A percentile compares a stretch with the other conserved stretches of the same genome.
Evolutionary conservation across 2,329 filamentous ascomycete genomes (phyloP).

Genomic region (Hypoxylon sp.): DNA sequence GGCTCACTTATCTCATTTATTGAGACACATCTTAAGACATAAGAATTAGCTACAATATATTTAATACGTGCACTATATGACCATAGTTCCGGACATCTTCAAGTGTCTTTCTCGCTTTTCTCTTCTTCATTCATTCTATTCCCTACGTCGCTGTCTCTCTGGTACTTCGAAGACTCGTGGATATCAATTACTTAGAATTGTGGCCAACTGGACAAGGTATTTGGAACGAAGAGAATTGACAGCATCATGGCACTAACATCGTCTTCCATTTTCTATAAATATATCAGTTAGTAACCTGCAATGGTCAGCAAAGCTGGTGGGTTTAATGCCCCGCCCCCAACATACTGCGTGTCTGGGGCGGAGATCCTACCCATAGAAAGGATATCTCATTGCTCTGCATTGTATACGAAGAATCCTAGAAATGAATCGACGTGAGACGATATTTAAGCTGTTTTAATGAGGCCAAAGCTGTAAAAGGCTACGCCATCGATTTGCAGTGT

Average conservation of each 20-base stretch:
- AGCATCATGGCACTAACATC: background rate
- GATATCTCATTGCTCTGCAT: too few species aligned
- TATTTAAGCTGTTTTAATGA: too few species aligned
- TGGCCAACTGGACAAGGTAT: background rate
- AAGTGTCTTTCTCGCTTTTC: background rate
- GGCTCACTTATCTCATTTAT: background rate
- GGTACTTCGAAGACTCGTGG: background rate
- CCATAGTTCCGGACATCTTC: background rate
- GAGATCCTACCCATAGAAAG: background rate
- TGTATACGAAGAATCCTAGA: background rate
- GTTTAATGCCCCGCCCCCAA: constrained; percentile 11
- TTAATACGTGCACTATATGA: background rate
- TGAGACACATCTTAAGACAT: background rate
- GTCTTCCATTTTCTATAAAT: constrained; percentile 17
- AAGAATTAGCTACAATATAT: constrained; percentile 1
- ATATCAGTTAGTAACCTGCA: constrained; percentile 8
- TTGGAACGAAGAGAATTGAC: background rate
- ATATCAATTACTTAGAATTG: background rate
- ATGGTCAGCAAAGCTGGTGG: constrained; percentile 20
- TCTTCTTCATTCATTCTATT: background rate
- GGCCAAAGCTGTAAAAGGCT: background rate
- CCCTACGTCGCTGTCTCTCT: background rate
- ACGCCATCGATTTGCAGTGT: background rate
- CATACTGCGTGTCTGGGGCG: background rate
- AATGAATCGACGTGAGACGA: background rate